Base-by-base conservation (phyloP, 352 stramenopile genomes). In the Phytophthora vignae region DNA sequence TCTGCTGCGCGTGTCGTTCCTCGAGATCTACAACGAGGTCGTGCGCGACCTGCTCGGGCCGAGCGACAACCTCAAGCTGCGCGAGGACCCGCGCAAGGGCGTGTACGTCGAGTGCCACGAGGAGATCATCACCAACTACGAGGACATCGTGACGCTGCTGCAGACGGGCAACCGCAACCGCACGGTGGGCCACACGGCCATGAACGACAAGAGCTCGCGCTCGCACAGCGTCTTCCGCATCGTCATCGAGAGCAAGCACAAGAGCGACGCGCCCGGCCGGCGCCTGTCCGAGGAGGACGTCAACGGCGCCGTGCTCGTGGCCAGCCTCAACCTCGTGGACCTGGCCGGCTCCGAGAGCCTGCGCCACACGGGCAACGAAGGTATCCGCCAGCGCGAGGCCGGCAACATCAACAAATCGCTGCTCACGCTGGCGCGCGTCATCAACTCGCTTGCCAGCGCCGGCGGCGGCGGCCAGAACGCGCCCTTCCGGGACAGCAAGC, bases 11-110 rank as follows among this genome's bases (percentile, higher is more conserved):
- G 96, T 98, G 15, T 99, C 95, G n/a, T 99, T 99, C 73, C 85
- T 99, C 38, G 98, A 99, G 82, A 99, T 99, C 70, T 99, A 99
- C 84, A 99, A 99, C 72, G 98, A 99, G 83, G 94, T 98, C 53
- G 95, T 99, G 11, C 81, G 91, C 8, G 98, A 99, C 78, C 82
- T 99, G 53, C 85, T 99, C 33, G 33, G 33, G 33, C 33, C 33
- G 0, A 40, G 33, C 33, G 33, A 40, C 33, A 40, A 40, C 33
- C 75, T 98, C 59, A 91, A 96, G 67, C 84, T 99, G 42, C 87
- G 92, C 14, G 98, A 99, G 64, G 97, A 99, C 81, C 95, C 95
- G 33, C 77, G 91, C 12, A 97, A 98, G 54, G 88, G 98, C 52
- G 97, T 99, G 1, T 99, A 99, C 82, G 96, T 99, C 38, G 96